Percentiles rank a stretch among this genome's conserved stretches.
phyloP scores from a whole-genome alignment of 2,329 filamentous ascomycete species.

The Fusarium solani-melongenae region DNA sequence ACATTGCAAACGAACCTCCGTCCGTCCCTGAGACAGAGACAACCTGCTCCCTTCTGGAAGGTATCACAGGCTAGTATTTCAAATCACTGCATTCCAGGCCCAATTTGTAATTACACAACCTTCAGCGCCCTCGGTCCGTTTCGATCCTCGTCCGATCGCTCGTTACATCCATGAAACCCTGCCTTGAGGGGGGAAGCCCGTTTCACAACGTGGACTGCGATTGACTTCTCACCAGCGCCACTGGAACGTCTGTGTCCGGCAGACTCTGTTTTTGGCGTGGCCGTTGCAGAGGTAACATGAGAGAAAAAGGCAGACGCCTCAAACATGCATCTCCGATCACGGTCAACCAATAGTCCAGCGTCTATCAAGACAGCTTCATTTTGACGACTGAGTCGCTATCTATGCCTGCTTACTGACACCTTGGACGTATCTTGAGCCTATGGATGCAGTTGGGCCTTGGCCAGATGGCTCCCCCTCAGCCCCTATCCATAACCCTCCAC shows the following conservation, averaged over 20 bases:
- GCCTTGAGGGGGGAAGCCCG: background rate
- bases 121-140: constrained; percentile 33
- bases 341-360: background rate
- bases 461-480: background rate
- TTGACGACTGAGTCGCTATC: background rate
- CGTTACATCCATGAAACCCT: constrained; percentile 23
- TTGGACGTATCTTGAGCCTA: background rate
- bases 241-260: background rate
- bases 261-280: background rate
- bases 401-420: background rate
- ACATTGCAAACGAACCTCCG: background rate
- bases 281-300: background rate
- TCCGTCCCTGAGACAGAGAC: background rate
- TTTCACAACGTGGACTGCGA: background rate
- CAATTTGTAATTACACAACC: background rate
- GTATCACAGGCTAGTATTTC: constrained; percentile 11
- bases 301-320: background rate
- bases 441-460: background rate
- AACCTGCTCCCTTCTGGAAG: constrained; percentile 29
- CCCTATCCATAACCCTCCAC: background rate
- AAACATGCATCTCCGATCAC: background rate
- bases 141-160: constrained; percentile 25
- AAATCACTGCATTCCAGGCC: constrained; percentile 1
- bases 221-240: background rate
- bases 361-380: background rate